phyloP scores from a whole-genome alignment of 192 early-diverging fungal genomes.

The Pilaira anomala region DNA sequence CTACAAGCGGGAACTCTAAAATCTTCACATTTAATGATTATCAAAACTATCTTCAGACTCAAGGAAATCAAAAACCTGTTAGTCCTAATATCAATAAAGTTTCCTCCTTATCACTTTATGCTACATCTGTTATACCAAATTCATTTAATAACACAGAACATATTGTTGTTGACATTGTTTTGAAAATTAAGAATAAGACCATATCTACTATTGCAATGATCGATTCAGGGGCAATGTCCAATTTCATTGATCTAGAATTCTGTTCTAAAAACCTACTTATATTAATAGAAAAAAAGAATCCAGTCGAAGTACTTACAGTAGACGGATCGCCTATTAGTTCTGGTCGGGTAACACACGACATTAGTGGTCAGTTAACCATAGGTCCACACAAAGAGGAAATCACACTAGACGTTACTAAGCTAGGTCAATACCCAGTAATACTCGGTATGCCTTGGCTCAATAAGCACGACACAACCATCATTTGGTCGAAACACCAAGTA shows the following conservation, averaged over 20 bases:
- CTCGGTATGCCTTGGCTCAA: conserved; percentile 15
- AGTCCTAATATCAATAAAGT: too few species aligned
- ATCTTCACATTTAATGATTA: too few species aligned
- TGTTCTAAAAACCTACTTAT: neutral
- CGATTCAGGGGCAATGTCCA: conserved; percentile 5
- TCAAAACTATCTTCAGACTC: too few species aligned
- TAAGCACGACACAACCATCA: neutral
- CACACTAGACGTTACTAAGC: neutral
- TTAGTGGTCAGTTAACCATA: neutral
- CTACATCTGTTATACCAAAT: too few species aligned
- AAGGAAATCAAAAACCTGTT: too few species aligned
- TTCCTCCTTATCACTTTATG: too few species aligned
- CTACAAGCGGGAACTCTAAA: too few species aligned
- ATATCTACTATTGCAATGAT: conserved; percentile 2
- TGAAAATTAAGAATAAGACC: neutral
- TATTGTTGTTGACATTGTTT: neutral
- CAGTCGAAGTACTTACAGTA: neutral
- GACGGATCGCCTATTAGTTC: neutral
- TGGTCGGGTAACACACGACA: neutral
- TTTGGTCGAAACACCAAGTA: conserved; percentile 3
- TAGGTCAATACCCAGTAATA: conserved; percentile 11
- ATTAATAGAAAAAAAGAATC: neutral
- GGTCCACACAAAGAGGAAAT: neutral
- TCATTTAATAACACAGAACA: neutral
- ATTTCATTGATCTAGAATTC: conserved; percentile 1